These are phyloP conservation scores for Penicillium tannophilum DNA, from an alignment of 495 filamentous ascomycete genomes.

Conservation along the genomic window DNA sequence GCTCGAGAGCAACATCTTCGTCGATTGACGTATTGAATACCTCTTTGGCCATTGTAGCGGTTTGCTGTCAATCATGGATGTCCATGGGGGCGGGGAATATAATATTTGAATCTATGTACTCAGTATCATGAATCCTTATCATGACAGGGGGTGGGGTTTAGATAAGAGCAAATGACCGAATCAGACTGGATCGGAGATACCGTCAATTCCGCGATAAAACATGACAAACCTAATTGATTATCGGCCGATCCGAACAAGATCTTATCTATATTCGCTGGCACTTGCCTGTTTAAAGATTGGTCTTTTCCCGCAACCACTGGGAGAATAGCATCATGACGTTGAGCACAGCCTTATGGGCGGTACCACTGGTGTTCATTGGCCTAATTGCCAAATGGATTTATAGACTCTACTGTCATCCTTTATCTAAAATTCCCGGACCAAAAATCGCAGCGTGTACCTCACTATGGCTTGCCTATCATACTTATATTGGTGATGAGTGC, in stretches of 20 bases:
- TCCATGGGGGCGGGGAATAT: not conserved
- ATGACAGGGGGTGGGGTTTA: not conserved
- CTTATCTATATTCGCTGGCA: not conserved
- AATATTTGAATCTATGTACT: not conserved
- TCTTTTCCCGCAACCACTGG: no score
- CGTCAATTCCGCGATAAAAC: not conserved
- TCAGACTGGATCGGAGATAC: not conserved
- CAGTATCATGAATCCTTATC: not conserved
- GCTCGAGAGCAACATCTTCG: slow-evolving; percentile 43
- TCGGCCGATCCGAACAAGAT: not conserved
- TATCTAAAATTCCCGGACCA: slow-evolving; percentile 42
- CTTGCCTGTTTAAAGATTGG: not conserved
- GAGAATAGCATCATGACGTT: not conserved
- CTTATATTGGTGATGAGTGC: slow-evolving; percentile 44
- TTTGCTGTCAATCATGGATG: no score
- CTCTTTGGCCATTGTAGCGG: slow-evolving; percentile 13
- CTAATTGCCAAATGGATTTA: slow-evolving; percentile 17
- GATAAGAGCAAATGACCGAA: not conserved
- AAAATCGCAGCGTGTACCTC: slow-evolving; percentile 39
- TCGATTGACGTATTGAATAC: slow-evolving; percentile 27
- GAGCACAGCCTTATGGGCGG: not conserved
- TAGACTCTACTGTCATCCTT: slow-evolving; percentile 34
- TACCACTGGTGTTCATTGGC: not conserved
- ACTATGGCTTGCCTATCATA: slow-evolving; percentile 46
- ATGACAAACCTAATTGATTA: not conserved